Base-by-base conservation (phyloP, 768 basidiomycete species). In the Rhodocollybia butyracea region DNA sequence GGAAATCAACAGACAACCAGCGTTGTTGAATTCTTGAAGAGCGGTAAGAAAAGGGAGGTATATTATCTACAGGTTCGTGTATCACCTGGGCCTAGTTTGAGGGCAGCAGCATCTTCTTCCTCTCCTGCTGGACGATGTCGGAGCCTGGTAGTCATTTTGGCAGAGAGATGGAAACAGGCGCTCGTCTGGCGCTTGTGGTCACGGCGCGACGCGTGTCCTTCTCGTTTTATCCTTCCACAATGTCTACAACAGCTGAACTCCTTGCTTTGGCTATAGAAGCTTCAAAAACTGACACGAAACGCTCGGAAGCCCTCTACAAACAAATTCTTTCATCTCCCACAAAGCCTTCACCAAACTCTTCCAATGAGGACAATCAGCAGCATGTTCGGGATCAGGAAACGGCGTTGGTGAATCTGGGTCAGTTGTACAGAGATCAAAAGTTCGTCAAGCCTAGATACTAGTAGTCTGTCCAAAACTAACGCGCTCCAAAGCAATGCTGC, bases 1-100 rank as follows among this genome's bases (percentile, higher is more conserved):
- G 1, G 91, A 93, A 57, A 95, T 93, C 63, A 94, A 80, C 65
- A 96, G 69, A 69, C 90, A 93, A 77, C 90, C 92, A 5, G 89
- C 89, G 60, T 93, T 91, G 74, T 91, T 91, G 74, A 95, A 95
- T 66, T 92, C 93, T 92, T 59, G 15, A 27, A 38, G 51, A 30
- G 52, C 3, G 27, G 40, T 43, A 55, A 30, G 41, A 47, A 30
- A 31, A 36, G 27, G 32, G 5, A 7, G 4, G 29, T 39, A 48
- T 34, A 40, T 5, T 40, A 40, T 40, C n/a, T 6, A 5, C 21
- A 57, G 31, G n/a, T 29, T 29, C 17, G 58, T 53, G 34, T 27
- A 58, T 42, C 57, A 86, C 89, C 90, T 61, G 83, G 71, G 17
- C 91, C 91, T 26, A 94, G 85, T 66, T 93, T 93, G 63, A 94